phyloP scores from a whole-genome alignment of 2,329 filamentous ascomycete genomes.

The Neofusicoccum cordaticola region DNA sequence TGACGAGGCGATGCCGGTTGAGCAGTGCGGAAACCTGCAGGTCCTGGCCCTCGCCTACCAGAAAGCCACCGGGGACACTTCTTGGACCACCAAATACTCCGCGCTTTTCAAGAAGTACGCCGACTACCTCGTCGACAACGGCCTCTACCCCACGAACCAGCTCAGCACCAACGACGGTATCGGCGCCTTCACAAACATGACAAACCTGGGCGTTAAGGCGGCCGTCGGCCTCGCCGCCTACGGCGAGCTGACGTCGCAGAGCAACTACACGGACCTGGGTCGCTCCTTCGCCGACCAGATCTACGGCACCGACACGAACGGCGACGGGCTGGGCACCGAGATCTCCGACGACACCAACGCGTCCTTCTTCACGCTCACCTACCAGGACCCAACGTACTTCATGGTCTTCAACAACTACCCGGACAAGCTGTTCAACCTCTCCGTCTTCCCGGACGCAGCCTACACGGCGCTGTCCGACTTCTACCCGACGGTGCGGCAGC shows the following conservation, averaged over 20 bases:
- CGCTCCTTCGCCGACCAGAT: slow-evolving; percentile 26
- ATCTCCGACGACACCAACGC: slow-evolving; percentile 22
- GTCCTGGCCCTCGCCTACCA: slow-evolving; percentile 39
- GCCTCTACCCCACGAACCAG: slow-evolving; percentile 39
- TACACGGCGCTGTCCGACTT: slow-evolving; percentile 38
- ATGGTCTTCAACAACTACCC: slow-evolving; percentile 44
- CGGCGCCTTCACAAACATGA: slow-evolving; percentile 43
- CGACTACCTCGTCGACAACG: slow-evolving; percentile 42
- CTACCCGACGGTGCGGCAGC: slow-evolving; percentile 35
- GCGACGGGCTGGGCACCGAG: slow-evolving; percentile 16
- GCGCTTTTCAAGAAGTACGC: slow-evolving; percentile 37
- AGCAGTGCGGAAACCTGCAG: slow-evolving; percentile 42
- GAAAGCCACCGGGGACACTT: slow-evolving; percentile 37
- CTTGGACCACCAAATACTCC: slow-evolving; percentile 37
- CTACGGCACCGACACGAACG: slow-evolving; percentile 11
- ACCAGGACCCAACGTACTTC: slow-evolving; percentile 35
- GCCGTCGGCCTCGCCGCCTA: slow-evolving; percentile 48
- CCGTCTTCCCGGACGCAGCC: slow-evolving; percentile 36
- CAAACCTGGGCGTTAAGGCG: slow-evolving; percentile 48
- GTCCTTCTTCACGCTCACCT: slow-evolving; percentile 43
- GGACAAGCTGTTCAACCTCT: slow-evolving; percentile 38
- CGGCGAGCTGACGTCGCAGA: slow-evolving; percentile 36
- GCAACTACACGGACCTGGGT: slow-evolving; percentile 37
- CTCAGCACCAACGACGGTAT: slow-evolving; percentile 45
- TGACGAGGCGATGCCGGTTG: slow-evolving; percentile 44